Percentiles rank a stretch among this genome's conserved stretches.
phyloP scores from a whole-genome alignment of 805 yeast genomes.

The Ogataea ramenticola region DNA sequence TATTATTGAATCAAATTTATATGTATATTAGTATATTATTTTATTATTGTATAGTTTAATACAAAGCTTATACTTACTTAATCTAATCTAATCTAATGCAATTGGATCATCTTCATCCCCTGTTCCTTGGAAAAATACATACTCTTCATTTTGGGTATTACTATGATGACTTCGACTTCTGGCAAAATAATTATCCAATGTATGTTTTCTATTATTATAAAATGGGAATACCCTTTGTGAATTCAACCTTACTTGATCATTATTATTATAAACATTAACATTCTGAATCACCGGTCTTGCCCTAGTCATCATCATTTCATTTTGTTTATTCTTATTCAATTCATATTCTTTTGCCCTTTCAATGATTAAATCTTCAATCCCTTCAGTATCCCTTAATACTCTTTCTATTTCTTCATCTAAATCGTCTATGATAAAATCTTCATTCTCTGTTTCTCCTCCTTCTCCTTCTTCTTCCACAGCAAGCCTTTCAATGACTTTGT shows the following conservation, averaged over 20 bases:
- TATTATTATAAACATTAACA: constrained; percentile 3
- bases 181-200: too few species aligned
- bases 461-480: neutral
- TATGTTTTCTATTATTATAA: too few species aligned
- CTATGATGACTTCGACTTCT: neutral
- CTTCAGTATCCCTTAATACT: constrained; percentile 2
- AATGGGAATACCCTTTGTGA: too few species aligned
- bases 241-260: too few species aligned
- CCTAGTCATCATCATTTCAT: too few species aligned
- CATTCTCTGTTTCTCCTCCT: neutral
- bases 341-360: constrained; percentile 10
- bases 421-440: neutral
- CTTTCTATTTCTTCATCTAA: constrained; percentile 1
- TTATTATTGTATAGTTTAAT: neutral
- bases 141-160: neutral
- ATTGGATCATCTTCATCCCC: constrained; percentile 26
- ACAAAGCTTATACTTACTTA: neutral
- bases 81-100: constrained; percentile 17
- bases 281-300: neutral
- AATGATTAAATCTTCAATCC: constrained; percentile 11
- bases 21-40: constrained; percentile 1
- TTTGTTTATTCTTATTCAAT: neutral
- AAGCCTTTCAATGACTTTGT: too few species aligned
- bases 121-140: constrained; percentile 23
- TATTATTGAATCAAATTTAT: neutral